A percentile compares a stretch with the other conserved stretches of the same genome.
Evolutionary conservation across 176 grass and related monocot species (phyloP).

Genomic region (Aegilops speltoides): DNA sequence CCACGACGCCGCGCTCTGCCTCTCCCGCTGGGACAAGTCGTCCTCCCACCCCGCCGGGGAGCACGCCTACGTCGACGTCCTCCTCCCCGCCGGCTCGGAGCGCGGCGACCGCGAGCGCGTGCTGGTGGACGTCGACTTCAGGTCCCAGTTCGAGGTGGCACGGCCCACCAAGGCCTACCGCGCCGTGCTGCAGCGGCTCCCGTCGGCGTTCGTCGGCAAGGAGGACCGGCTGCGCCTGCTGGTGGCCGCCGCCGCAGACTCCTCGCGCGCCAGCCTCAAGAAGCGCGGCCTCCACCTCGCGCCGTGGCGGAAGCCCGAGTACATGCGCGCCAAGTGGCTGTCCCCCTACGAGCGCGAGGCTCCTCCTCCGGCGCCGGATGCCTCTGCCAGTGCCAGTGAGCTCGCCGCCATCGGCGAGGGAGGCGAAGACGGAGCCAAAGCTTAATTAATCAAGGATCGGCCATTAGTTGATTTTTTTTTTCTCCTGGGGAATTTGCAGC

Average conservation of each 20-base stretch:
- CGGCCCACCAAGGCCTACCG: conserved; percentile 73
- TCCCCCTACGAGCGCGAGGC: conserved; percentile 56
- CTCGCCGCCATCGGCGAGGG: conserved; percentile 43
- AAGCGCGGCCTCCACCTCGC: conserved; percentile 80
- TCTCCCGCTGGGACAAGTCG: conserved; percentile 80
- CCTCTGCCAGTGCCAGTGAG: conserved; percentile 39
- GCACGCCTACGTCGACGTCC: conserved; percentile 78
- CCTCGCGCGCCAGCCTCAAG: conserved; percentile 62
- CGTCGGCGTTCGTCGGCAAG: conserved; percentile 69
- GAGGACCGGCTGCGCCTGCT: conserved; percentile 70
- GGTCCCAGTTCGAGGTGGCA: conserved; percentile 78
- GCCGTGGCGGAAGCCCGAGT: conserved; percentile 87
- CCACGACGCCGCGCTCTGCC: conserved; percentile 64
- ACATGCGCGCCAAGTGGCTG: conserved; percentile 97
- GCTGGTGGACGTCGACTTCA: conserved; percentile 80
- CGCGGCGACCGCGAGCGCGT: conserved; percentile 58
- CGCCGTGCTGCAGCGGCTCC: conserved; percentile 61
- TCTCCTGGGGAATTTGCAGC: conserved; percentile 25
- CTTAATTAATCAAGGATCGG: conserved; percentile 5
- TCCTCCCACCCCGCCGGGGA: conserved; percentile 64
- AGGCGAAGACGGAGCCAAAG: conserved; percentile 26
- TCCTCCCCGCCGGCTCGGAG: conserved; percentile 36
- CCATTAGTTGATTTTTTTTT: conserved; percentile 12
- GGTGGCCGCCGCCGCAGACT: conserved; percentile 60
- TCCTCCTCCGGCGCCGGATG: neutral